Base-by-base conservation (phyloP, 2,329 filamentous ascomycete genomes). In the Zymoseptoria tritici region DNA sequence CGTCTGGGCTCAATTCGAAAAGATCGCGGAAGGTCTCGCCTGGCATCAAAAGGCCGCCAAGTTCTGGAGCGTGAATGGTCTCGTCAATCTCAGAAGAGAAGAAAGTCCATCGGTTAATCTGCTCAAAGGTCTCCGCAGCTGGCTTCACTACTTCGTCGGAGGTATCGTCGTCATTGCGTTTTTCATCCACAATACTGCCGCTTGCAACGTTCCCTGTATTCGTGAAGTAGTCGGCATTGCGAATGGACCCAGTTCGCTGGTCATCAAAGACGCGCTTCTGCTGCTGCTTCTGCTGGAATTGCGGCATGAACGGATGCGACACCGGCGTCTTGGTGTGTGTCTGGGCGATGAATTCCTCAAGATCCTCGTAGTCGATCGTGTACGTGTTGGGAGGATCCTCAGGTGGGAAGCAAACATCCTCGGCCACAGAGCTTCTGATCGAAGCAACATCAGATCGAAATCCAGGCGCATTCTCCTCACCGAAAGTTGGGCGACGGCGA, bases 81-180 rank as follows among this genome's bases (percentile, higher is more conserved):
- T 91, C 92, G 71, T 97, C 92, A 75, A 91, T 88, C 57, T 94
- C 90, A 0, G 94, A 97, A 0, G 92, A 97, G 76, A 99, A 99
- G 77, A 97, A 97, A 64, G 92, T 94, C 78, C 96, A 97, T 4
- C 93, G 85, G 71, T 92, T 94, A 31, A 84, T 82, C 42, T 70
- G 67, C 20, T 70, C 68, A 6, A 60, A 61, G 13, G 52, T 53
- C 22, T 53, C 52, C 2, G 52, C 52, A 8, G 64, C 64, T 19
- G 63, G 62, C 49, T 66, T 60, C 8, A 73, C 57, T 24, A 63
- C 60, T 13, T 66, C 62, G 2, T 67, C 67, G 11, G 65, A 68
- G 9, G 59, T 71, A n/a, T 71, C 66, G 42, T 72, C 63, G 5
- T 72, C 75, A 58, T 71, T 72, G 9, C 76, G 73, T 67, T 82